These are phyloP conservation scores for Yamadazyma scolyti DNA, from an alignment of 805 yeast species.

Conservation along the genomic window DNA sequence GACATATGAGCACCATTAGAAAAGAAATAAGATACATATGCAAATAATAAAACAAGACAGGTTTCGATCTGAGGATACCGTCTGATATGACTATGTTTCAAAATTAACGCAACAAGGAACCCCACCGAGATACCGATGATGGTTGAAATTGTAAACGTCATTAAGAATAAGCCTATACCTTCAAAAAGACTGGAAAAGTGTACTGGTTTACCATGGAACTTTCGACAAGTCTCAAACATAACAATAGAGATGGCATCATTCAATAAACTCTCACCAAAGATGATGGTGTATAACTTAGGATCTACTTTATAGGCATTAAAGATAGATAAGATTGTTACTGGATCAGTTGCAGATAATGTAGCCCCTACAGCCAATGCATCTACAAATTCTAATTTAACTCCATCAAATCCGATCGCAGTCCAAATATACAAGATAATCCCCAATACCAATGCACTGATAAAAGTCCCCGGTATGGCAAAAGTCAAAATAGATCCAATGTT, in stretches of 20 bases:
- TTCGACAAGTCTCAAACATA: constrained; percentile 98
- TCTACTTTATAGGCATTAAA: constrained; percentile 98
- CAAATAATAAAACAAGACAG: constrained; percentile 82
- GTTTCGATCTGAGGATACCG: constrained; percentile 97
- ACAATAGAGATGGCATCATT: constrained; percentile 98
- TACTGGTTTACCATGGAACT: constrained; percentile 82
- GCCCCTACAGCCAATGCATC: constrained; percentile 98
- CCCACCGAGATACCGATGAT: constrained; percentile 88
- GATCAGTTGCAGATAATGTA: constrained; percentile 96
- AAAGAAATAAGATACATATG: constrained; percentile 94
- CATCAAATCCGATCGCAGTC: constrained; percentile 90
- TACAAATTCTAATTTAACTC: constrained; percentile 85
- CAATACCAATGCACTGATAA: constrained; percentile 82
- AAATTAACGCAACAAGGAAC: constrained; percentile 78
- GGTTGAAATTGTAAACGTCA: constrained; percentile 89
- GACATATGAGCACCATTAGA: constrained; percentile 99
- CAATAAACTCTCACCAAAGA: constrained; percentile 91
- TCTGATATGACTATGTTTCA: constrained; percentile 90
- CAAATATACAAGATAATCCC: constrained; percentile 87
- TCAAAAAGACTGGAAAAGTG: constrained; percentile 76
- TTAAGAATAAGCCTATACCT: constrained; percentile 88
- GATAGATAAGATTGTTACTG: constrained; percentile 92
- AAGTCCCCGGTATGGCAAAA: constrained; percentile 97
- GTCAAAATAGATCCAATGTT: constrained; percentile 87
- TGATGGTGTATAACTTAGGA: constrained; percentile 94